phyloP scores from a whole-genome alignment of 1,284 basidiomycete genomes.

The Inonotus hispidus region DNA sequence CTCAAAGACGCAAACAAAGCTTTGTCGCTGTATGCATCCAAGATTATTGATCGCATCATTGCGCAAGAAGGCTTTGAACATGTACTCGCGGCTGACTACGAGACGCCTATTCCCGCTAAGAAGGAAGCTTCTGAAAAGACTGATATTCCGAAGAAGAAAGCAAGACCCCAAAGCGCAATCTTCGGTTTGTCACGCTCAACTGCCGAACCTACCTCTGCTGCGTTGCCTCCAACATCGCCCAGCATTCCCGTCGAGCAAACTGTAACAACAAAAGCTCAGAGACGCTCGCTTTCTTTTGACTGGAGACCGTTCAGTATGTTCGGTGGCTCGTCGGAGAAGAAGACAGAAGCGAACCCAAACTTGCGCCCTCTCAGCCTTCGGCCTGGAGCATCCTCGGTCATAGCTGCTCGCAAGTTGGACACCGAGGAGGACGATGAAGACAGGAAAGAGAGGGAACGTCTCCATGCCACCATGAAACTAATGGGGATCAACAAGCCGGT shows the following conservation, averaged over 20 bases:
- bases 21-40: slow-evolving; percentile 87
- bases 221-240: slow-evolving; percentile 14
- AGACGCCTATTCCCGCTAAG: slow-evolving; percentile 34
- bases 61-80: slow-evolving; percentile 92
- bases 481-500: slow-evolving; percentile 78
- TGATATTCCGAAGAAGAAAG: slow-evolving; percentile 33
- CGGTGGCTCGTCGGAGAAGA: slow-evolving; percentile 49
- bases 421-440: slow-evolving; percentile 88
- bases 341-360: slow-evolving; percentile 44
- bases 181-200: slow-evolving; percentile 42
- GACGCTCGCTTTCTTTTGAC: slow-evolving; percentile 76
- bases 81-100: slow-evolving; percentile 85
- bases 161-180: slow-evolving; percentile 55
- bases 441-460: slow-evolving; percentile 72
- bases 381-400: slow-evolving; percentile 49
- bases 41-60: slow-evolving; percentile 95
- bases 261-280: slow-evolving; percentile 41
- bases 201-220: slow-evolving; percentile 27
- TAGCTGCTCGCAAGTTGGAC: slow-evolving; percentile 66
- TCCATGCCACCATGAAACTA: slow-evolving; percentile 85
- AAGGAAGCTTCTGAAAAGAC: slow-evolving; percentile 22
- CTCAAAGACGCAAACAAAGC: slow-evolving; percentile 95
- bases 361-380: slow-evolving; percentile 71
- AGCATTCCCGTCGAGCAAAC: slow-evolving; percentile 22
- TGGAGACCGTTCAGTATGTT: slow-evolving; percentile 73